Evolutionary conservation across 2,329 filamentous ascomycete genomes (phyloP).

Genomic region (Epichloe amarillans): DNA sequence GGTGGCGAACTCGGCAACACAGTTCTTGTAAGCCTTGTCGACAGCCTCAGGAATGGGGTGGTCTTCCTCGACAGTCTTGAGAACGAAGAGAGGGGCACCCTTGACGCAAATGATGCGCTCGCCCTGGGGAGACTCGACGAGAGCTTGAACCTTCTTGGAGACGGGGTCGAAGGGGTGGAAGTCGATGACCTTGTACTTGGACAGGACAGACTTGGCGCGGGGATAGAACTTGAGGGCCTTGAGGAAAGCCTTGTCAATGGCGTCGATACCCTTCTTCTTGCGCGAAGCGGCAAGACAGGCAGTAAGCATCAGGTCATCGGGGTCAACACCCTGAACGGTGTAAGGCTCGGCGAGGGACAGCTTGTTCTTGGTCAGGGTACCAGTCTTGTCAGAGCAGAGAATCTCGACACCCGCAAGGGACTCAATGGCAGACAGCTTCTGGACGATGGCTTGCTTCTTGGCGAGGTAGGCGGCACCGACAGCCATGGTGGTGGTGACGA

Average conservation of each 20-base stretch:
- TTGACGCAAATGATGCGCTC: slow-evolving; percentile 83
- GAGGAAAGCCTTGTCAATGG: slow-evolving; percentile 89
- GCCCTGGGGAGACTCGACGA: slow-evolving; percentile 72
- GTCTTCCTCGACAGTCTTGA: slow-evolving; percentile 79
- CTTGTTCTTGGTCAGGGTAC: slow-evolving; percentile 89
- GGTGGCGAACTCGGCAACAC: slow-evolving; percentile 79
- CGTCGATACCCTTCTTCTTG: slow-evolving; percentile 93
- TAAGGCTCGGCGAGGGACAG: slow-evolving; percentile 76
- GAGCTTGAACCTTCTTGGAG: slow-evolving; percentile 79
- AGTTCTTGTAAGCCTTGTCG: slow-evolving; percentile 79
- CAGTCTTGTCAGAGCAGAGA: slow-evolving; percentile 75
- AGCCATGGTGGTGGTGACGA: slow-evolving; percentile 91
- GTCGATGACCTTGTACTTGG: slow-evolving; percentile 72
- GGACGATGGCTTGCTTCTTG: slow-evolving; percentile 86
- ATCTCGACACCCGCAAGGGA: slow-evolving; percentile 87
- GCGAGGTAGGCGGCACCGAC: slow-evolving; percentile 84
- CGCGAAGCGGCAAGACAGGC: slow-evolving; percentile 79
- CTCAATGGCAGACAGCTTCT: slow-evolving; percentile 85
- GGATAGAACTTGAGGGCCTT: slow-evolving; percentile 76
- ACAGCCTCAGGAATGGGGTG: slow-evolving; percentile 64
- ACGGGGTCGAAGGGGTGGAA: slow-evolving; percentile 87
- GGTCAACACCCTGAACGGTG: slow-evolving; percentile 67
- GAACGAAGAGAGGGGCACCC: slow-evolving; percentile 75
- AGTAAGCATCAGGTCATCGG: slow-evolving; percentile 83
- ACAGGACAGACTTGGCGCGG: slow-evolving; percentile 63